phyloP scores from a whole-genome alignment of 2,329 filamentous ascomycete species.

The Diaporthe aspalathi region DNA sequence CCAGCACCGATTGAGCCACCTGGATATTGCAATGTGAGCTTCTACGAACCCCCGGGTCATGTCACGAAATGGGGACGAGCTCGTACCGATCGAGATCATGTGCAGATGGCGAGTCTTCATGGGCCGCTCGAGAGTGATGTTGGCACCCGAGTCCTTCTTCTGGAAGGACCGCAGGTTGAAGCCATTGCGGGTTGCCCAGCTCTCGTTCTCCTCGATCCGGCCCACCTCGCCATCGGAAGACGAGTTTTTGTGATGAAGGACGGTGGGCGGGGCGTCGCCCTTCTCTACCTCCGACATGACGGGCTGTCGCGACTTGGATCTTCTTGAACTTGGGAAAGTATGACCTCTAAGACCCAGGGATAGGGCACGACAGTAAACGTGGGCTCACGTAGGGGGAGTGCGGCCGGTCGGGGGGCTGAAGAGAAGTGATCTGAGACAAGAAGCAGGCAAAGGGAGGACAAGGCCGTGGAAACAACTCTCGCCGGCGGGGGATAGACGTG shows the following conservation, averaged over 20 bases:
- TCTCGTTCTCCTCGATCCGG: constrained; percentile 43
- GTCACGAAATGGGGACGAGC: neutral
- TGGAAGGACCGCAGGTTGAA: constrained; percentile 56
- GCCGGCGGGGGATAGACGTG: constrained; percentile 18
- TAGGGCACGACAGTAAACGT: neutral
- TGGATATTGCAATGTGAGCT: neutral
- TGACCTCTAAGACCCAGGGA: neutral
- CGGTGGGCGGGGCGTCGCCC: constrained; percentile 5
- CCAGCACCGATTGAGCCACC: constrained; percentile 68
- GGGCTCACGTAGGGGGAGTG: constrained; percentile 4
- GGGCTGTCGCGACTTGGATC: constrained; percentile 2
- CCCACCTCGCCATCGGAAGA: constrained; percentile 26
- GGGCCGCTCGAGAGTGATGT: constrained; percentile 45
- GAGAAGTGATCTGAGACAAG: neutral
- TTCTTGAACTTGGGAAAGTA: neutral
- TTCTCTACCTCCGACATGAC: constrained; percentile 19
- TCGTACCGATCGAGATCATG: constrained; percentile 62
- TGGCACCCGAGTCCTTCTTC: constrained; percentile 47
- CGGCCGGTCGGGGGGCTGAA: constrained; percentile 10
- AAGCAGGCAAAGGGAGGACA: neutral
- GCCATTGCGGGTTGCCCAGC: constrained; percentile 54
- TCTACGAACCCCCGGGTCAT: neutral
- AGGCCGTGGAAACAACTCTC: neutral
- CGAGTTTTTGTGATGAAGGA: constrained; percentile 3
- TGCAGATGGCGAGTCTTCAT: constrained; percentile 63